Evolutionary conservation across 345 rosid genomes (phyloP).

Genomic region (Brassica nigra): DNA sequence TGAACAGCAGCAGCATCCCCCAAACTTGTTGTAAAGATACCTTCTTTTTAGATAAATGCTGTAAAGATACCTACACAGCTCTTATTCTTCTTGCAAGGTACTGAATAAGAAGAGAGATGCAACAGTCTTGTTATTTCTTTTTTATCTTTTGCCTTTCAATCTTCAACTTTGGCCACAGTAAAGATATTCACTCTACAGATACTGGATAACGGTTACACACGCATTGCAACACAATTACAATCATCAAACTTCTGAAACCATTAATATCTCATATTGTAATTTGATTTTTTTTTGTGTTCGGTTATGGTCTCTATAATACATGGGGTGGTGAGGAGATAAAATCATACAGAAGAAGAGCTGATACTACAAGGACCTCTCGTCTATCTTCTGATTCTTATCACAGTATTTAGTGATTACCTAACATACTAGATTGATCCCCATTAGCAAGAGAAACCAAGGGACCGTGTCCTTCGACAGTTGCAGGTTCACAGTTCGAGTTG

Average conservation of each 20-base stretch:
- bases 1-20: slow-evolving; percentile 2
- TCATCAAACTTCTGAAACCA: slow-evolving; percentile 24
- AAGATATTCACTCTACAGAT: neutral
- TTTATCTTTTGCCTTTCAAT: neutral
- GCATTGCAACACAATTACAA: neutral
- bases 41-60: no score
- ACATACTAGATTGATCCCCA: slow-evolving; percentile 23
- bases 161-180: neutral
- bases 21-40: neutral
- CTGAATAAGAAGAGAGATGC: neutral
- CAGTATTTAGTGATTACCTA: slow-evolving; percentile 33
- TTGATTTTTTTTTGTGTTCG: slow-evolving; percentile 13
- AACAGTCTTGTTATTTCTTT: neutral
- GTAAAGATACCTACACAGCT: neutral
- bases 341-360: slow-evolving; percentile 11
- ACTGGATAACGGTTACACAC: neutral
- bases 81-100: slow-evolving; percentile 16
- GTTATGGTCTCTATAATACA: slow-evolving; percentile 38
- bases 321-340: slow-evolving; percentile 24
- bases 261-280: slow-evolving; percentile 21
- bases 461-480: slow-evolving; percentile 7
- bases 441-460: slow-evolving; percentile 29
- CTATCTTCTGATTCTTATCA: slow-evolving; percentile 26
- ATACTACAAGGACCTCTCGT: slow-evolving; percentile 21
- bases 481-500: slow-evolving; percentile 19